Evolutionary conservation across 1,284 basidiomycete genomes (phyloP).

Genomic region (Cystobasidium sp.): DNA sequence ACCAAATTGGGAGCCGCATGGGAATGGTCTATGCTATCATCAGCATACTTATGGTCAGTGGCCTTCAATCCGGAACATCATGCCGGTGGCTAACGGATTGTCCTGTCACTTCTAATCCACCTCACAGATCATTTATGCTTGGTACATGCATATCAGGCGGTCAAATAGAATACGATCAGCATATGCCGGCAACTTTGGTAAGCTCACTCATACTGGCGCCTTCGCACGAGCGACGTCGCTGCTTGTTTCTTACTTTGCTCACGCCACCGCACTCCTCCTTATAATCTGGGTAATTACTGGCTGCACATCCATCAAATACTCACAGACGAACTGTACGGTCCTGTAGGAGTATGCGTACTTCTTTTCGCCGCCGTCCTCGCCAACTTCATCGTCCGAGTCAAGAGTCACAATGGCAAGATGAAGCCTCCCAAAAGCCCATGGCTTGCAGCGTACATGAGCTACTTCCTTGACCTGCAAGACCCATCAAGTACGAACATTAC

Average conservation of each 20-base stretch:
- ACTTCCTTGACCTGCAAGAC: constrained; percentile 34
- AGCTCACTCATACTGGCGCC: background rate
- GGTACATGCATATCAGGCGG: constrained; percentile 81
- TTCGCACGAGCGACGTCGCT: constrained; percentile 13
- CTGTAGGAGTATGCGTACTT: constrained; percentile 74
- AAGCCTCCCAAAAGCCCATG: constrained; percentile 40
- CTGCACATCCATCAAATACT: background rate
- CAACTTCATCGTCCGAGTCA: constrained; percentile 77
- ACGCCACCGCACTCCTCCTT: constrained; percentile 9
- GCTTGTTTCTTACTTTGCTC: background rate
- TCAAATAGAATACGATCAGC: constrained; percentile 88
- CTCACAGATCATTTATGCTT: constrained; percentile 70
- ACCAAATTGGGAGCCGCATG: constrained; percentile 74
- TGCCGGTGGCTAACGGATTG: background rate
- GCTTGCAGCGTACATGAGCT: constrained; percentile 42
- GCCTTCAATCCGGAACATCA: background rate
- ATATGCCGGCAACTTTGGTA: constrained; percentile 90
- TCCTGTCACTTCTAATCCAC: background rate
- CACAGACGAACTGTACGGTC: constrained; percentile 76
- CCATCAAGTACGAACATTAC: constrained; percentile 1
- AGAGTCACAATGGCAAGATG: constrained; percentile 42
- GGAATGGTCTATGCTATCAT: constrained; percentile 84
- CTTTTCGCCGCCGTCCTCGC: constrained; percentile 82
- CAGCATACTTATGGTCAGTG: constrained; percentile 51
- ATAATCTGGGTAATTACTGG: background rate